Evolutionary conservation across 148 eudicot species (phyloP).

Genomic region (Spergularia marina): DNA sequence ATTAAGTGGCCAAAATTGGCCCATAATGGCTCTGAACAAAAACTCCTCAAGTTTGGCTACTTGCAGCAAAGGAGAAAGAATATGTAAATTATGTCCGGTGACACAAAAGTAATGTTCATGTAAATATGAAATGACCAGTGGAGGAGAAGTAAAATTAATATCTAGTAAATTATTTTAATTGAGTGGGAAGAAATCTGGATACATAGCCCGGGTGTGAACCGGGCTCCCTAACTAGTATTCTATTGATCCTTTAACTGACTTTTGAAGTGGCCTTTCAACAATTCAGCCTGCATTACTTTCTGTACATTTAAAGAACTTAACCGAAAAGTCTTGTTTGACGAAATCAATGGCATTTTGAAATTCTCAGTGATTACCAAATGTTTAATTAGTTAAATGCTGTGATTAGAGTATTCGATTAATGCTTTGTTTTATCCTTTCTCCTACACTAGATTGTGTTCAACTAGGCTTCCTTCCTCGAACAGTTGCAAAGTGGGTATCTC

Average conservation of each 20-base stretch:
- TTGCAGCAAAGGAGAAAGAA: too few species aligned
- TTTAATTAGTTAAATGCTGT: neutral
- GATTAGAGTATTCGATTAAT: neutral
- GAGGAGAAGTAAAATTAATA: too few species aligned
- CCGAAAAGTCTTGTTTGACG: neutral
- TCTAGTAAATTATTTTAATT: too few species aligned
- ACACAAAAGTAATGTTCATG: too few species aligned
- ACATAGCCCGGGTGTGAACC: too few species aligned
- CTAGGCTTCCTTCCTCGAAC: slow-evolving; percentile 83
- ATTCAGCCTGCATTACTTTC: neutral
- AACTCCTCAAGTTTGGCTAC: too few species aligned
- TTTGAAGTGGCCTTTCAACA: neutral
- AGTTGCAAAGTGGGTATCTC: slow-evolving; percentile 88
- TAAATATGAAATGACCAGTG: too few species aligned
- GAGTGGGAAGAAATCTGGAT: too few species aligned
- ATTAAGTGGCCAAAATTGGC: too few species aligned
- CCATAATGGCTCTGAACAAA: too few species aligned
- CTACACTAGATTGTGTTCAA: slow-evolving; percentile 62
- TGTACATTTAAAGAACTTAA: neutral
- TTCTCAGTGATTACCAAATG: neutral
- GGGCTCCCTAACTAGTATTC: neutral
- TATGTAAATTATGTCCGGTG: too few species aligned
- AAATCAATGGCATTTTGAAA: neutral
- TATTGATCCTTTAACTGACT: neutral
- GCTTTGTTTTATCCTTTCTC: slow-evolving; percentile 19